phyloP scores from a whole-genome alignment of 1,284 basidiomycete genomes.

The Cerioporus squamosus region DNA sequence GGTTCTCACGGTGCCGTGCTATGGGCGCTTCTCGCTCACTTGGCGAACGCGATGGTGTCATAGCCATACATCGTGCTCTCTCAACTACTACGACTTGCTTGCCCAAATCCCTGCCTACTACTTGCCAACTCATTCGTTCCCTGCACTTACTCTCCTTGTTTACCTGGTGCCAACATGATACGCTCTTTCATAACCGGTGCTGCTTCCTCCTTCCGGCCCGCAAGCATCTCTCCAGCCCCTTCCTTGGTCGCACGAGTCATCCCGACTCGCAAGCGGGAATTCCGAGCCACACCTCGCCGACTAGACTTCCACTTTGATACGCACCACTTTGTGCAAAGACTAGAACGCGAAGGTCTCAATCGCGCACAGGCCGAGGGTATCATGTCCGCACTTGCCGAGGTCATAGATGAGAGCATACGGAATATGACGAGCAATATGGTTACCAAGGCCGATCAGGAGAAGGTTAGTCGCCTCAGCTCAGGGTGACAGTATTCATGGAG shows the following conservation, averaged over 20 bases:
- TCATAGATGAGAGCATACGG: slow-evolving; percentile 92
- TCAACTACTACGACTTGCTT: too few species aligned
- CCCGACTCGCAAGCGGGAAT: slow-evolving; percentile 1
- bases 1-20: slow-evolving; percentile 7
- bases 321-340: slow-evolving; percentile 88
- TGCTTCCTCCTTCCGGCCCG: background rate
- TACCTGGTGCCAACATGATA: background rate
- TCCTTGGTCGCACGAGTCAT: slow-evolving; percentile 8
- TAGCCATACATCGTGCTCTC: background rate
- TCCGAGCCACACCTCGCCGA: slow-evolving; percentile 21
- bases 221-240: background rate
- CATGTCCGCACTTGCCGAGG: slow-evolving; percentile 93
- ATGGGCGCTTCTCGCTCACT: background rate
- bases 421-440: slow-evolving; percentile 96
- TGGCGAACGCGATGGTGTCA: background rate
- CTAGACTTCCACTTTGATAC: slow-evolving; percentile 88
- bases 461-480: slow-evolving; percentile 50
- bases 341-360: slow-evolving; percentile 87
- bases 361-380: slow-evolving; percentile 92
- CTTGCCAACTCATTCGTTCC: background rate
- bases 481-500: too few species aligned
- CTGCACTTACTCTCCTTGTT: background rate
- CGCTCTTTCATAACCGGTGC: slow-evolving; percentile 9
- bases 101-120: background rate
- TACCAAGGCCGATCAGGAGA: slow-evolving; percentile 92